Base-by-base conservation (phyloP, 352 stramenopile genomes). In the Elongisporangium prolatum region DNA sequence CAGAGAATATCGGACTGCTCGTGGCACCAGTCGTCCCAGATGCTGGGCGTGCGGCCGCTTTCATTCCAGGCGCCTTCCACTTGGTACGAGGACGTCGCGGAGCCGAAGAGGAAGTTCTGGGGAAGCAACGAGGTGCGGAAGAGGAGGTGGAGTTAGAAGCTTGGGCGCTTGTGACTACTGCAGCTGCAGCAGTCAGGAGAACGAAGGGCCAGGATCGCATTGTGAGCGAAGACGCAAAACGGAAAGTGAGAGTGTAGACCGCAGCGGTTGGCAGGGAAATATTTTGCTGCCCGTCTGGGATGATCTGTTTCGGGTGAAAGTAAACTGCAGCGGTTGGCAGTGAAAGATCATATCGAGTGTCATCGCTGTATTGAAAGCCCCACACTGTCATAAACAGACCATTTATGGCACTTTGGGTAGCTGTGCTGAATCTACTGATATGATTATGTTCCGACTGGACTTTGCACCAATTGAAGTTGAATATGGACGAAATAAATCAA, bases 1-100 rank as follows among this genome's bases (percentile, higher is more conserved):
- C 69, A 94, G 55, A 93, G 79, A 28, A 82, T 69, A 67, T 90
- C 67, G 21, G 76, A 65, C 21, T 81, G 63, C 21, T 77, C 77
- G 21, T 71, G 71, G 48, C 75, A 88, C 65, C 89, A 98, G 34
- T 80, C 84, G 78, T 98, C 95, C 93, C 95, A 98, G 58, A 98
- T 98, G 58, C 75, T 85, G 50, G 67, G 50, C 21, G 83, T 87
- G 17, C 88, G 71, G 13, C 88, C 89, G 24, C 76, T 86, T 47
- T 88, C 75, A 22, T 92, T 75, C 21, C 60, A 65, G 2, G 74
- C 91, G 18, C 93, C 94, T 81, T 98, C 94, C 21, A 98, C 89
- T 74, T 98, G 91, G 74, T 96, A 97, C 21, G 80, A 67, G 1
- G 89, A 86, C 10, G 89, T 97, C 14, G 89, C 88, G 14, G 74